A percentile compares a stretch with the other conserved stretches of the same genome.
These are phyloP conservation scores for Adiantum capillusveneris DNA, from an alignment of 75 land plant genomes.

Conservation along the genomic window DNA sequence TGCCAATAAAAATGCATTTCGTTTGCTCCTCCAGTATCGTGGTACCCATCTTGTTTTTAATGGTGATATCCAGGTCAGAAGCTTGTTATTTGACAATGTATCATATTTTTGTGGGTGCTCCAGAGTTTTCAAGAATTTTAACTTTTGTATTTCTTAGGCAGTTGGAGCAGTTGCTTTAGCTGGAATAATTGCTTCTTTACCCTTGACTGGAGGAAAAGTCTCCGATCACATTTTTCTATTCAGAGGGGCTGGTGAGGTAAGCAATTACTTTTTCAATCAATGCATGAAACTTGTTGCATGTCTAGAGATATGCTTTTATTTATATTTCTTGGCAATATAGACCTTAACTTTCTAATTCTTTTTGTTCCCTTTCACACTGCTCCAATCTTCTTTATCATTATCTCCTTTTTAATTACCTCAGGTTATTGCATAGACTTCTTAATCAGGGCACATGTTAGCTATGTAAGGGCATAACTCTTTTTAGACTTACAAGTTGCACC, in stretches of 20 bases:
- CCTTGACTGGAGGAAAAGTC: slow-evolving; percentile 28
- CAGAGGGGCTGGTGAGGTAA: slow-evolving; percentile 35
- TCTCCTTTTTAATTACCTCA: too few species aligned
- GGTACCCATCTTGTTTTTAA: slow-evolving; percentile 36
- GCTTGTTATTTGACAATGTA: too few species aligned
- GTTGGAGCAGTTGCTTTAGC: slow-evolving; percentile 29
- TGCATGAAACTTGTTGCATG: neutral
- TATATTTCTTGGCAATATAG: too few species aligned
- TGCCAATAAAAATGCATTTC: slow-evolving; percentile 35
- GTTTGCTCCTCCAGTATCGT: slow-evolving; percentile 21
- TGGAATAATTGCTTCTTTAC: slow-evolving; percentile 26
- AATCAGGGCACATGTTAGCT: too few species aligned
- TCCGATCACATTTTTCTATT: slow-evolving; percentile 30
- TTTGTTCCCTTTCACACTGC: too few species aligned
- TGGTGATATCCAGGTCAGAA: slow-evolving; percentile 35
- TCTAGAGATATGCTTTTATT: neutral
- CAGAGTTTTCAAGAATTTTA: too few species aligned
- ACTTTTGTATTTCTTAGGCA: slow-evolving; percentile 12
- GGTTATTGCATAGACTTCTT: too few species aligned
- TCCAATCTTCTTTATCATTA: too few species aligned
- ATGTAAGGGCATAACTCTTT: too few species aligned
- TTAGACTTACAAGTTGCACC: too few species aligned
- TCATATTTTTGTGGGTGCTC: too few species aligned
- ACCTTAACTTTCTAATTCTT: too few species aligned
- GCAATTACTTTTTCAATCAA: neutral